Evolutionary conservation across 352 stramenopile species (phyloP), one percentile per base, ranked within the genome.

Genomic region (Blastocystis sp.): DNA sequence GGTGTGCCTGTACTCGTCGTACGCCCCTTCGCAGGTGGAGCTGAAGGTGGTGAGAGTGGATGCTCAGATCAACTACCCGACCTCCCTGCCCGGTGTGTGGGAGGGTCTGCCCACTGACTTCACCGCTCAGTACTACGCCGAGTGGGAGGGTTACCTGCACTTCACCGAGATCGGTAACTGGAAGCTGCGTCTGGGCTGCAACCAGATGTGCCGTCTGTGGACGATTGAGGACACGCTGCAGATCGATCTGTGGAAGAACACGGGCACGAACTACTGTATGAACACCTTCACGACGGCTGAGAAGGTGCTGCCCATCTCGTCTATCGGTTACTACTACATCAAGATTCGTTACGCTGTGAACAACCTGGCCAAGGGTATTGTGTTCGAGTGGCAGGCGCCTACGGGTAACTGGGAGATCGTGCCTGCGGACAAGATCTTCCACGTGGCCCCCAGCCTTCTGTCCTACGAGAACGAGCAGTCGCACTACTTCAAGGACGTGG

Each of bases 341-440:
- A 71, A 57, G 43, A 71, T 84, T 40, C 59, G 62, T 48, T 84
- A 84, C 42, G 34, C 52, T 10, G 38, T 65, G 62, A 68, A 84
- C 34, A 21, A 3, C n/a, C 2, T 3, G 4, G 28, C 24, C 21
- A 84, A 84, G 59, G 74, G 74, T 74, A 65, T 84, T 9, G 48
- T 84, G 19, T 14, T 84, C 19, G 62, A 71, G 28, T 84, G 74
- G 74, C 19, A 74, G 21, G 2, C 59, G 52, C 74, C 74, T 84
- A 45, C 59, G 19, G 62, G 62, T 40, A 17, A 71, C 2, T 84
- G n/a, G 28, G 74, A 69, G 64, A 45, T 84, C 34, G 38, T 84
- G 62, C 74, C 74, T 84, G 62, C 74, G 62, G 62, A 43, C 4
- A 71, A 84, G 28, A 71, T 68, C 17, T 84, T 84, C 74, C 74